A percentile compares a stretch with the other conserved stretches of the same genome.
Evolutionary conservation across 768 basidiomycete species (phyloP).

Genomic region (Dictyophora rubrovolvata): DNA sequence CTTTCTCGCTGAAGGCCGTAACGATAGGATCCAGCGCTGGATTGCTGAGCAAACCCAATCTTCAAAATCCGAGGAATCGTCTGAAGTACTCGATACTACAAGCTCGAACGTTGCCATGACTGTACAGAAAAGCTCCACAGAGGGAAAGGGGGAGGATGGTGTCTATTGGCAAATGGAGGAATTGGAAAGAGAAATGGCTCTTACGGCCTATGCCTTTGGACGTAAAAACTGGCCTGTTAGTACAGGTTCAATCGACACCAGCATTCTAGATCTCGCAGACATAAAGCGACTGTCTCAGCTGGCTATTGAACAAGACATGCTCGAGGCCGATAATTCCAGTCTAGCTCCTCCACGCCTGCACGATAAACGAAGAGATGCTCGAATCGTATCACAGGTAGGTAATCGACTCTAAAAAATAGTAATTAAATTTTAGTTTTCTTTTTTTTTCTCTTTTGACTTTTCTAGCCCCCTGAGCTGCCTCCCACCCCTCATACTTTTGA

Average conservation of each 20-base stretch:
- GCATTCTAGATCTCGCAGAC: not conserved
- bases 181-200: slow-evolving; percentile 5
- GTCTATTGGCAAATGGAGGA: slow-evolving; percentile 7
- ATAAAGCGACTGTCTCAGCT: not conserved
- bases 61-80: not conserved
- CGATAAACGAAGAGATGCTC: not conserved
- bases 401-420: not conserved
- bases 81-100: not conserved
- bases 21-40: slow-evolving; percentile 6
- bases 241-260: slow-evolving; percentile 1
- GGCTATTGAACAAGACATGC: not conserved
- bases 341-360: not conserved
- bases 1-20: slow-evolving; percentile 6
- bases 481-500: not conserved
- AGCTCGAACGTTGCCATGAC: not conserved
- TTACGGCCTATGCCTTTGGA: not conserved
- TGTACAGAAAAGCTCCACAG: not conserved
- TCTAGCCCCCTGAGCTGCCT: not conserved
- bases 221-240: slow-evolving; percentile 1
- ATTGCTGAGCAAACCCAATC: slow-evolving; percentile 3
- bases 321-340: not conserved
- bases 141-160: slow-evolving; percentile 1
- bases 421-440: not conserved
- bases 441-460: not conserved
- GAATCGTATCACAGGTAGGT: slow-evolving; percentile 2